phyloP scores from a whole-genome alignment of 495 filamentous ascomycete species.

The Polyplosphaeria fusca region DNA sequence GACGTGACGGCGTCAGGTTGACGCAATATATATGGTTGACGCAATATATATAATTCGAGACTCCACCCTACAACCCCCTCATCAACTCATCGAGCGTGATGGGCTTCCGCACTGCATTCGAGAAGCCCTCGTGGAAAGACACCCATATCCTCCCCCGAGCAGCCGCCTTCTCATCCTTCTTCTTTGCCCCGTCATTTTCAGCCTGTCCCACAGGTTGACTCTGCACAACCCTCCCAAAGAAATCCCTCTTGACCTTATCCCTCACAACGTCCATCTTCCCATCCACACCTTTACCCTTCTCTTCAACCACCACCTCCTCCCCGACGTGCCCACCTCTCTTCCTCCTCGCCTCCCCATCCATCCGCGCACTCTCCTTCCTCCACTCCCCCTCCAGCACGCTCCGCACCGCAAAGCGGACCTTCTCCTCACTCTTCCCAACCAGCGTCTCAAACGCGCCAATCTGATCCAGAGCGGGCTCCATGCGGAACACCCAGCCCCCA shows the following conservation, averaged over 20 bases:
- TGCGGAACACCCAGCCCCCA: constrained; percentile 75
- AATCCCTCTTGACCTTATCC: constrained; percentile 69
- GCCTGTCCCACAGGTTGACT: constrained; percentile 30
- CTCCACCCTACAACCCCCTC: constrained; percentile 49
- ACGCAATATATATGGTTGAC: too few relatives aligned
- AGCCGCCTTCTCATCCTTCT: constrained; percentile 40
- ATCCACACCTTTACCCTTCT: constrained; percentile 45
- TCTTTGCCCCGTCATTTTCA: constrained; percentile 43
- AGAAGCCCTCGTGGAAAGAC: constrained; percentile 92
- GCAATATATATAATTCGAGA: too few relatives aligned
- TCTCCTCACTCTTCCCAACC: constrained; percentile 54
- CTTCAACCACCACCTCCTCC: constrained; percentile 14
- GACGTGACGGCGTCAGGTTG: too few relatives aligned
- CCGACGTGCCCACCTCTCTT: constrained; percentile 30
- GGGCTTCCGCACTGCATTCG: constrained; percentile 92
- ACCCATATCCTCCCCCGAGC: constrained; percentile 70
- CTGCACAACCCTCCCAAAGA: constrained; percentile 75
- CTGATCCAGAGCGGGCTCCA: constrained; percentile 86
- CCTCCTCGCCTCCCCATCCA: constrained; percentile 46
- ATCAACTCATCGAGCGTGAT: constrained; percentile 83
- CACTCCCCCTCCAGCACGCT: constrained; percentile 91
- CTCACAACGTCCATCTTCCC: constrained; percentile 33
- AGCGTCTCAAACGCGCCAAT: constrained; percentile 49
- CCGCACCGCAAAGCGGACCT: constrained; percentile 75
- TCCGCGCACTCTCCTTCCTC: constrained; percentile 52